Percentiles rank a stretch among this genome's conserved stretches.
Conservation (phyloP, 805 yeast genomes). For the Ogataea degrootiae region DNA sequence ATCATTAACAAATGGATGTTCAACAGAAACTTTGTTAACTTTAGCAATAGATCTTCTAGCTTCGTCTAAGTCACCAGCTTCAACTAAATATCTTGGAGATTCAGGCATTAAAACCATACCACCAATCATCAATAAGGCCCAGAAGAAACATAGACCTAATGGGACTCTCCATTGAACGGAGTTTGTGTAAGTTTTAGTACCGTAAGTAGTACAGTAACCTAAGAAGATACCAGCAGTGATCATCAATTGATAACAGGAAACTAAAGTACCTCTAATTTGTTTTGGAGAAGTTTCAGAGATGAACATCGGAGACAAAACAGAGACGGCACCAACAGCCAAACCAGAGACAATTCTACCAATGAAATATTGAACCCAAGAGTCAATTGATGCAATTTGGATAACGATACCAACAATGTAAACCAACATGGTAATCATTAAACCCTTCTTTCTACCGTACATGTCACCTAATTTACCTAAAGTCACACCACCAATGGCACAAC, state of each 20-base stretch:
- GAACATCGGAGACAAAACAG: conserved; percentile 52
- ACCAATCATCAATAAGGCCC: conserved; percentile 46
- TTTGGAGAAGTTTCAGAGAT: conserved; percentile 70
- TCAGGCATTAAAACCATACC: conserved; percentile 64
- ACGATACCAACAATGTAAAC: conserved; percentile 59
- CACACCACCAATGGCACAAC: conserved; percentile 71
- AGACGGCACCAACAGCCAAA: conserved; percentile 49
- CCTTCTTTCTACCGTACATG: conserved; percentile 53
- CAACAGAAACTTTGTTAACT: conserved; percentile 51
- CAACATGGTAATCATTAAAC: conserved; percentile 47
- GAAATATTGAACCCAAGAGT: conserved; percentile 58
- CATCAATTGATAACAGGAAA: conserved; percentile 65
- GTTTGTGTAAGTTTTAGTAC: conserved; percentile 47
- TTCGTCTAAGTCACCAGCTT: conserved; percentile 43
- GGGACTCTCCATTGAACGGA: conserved; percentile 69
- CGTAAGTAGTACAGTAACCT: conserved; percentile 65
- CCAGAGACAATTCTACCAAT: conserved; percentile 59
- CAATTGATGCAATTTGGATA: conserved; percentile 52
- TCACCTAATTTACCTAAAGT: conserved; percentile 55
- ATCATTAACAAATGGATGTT: conserved; percentile 48
- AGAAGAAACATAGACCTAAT: conserved; percentile 43
- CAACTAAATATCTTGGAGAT: conserved; percentile 61
- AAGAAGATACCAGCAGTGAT: conserved; percentile 67
- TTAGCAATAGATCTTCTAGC: conserved; percentile 52
- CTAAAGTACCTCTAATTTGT: conserved; percentile 65